Percentiles rank a stretch among this genome's conserved stretches.
phyloP scores from a whole-genome alignment of 257 asterid genomes.

The Ilex asprella region DNA sequence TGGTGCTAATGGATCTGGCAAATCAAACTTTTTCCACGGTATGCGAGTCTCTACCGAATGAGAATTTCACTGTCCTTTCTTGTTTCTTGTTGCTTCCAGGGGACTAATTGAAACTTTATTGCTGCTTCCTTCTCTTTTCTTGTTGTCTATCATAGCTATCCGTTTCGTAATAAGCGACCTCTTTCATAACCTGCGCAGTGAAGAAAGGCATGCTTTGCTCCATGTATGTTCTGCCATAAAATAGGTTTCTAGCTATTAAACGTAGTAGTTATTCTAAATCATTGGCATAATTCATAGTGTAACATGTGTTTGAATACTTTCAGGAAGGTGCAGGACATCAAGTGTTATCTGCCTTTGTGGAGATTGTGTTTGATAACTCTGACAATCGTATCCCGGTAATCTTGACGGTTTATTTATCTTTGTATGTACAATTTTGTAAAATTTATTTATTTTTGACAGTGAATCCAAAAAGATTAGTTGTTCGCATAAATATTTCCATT shows the following conservation, averaged over 20 bases:
- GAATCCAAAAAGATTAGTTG: too few relatives aligned
- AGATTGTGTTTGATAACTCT: constrained; percentile 92
- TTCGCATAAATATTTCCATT: too few relatives aligned
- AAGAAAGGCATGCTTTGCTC: constrained; percentile 86
- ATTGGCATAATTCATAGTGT: not conserved
- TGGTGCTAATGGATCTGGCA: constrained; percentile 99
- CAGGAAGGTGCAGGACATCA: constrained; percentile 99
- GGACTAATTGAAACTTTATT: not conserved
- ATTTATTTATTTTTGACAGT: constrained; percentile 2
- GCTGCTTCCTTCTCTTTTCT: not conserved
- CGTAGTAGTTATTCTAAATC: not conserved
- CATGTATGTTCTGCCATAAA: constrained; percentile 59
- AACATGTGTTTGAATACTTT: constrained; percentile 14
- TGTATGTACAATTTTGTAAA: not conserved
- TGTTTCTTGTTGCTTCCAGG: not conserved
- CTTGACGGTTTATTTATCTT: not conserved
- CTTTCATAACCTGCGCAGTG: constrained; percentile 87
- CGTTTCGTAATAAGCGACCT: constrained; percentile 93
- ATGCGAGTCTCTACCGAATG: constrained; percentile 12
- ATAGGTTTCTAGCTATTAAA: not conserved
- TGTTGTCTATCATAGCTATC: constrained; percentile 52
- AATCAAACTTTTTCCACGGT: constrained; percentile 98
- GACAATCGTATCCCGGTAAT: constrained; percentile 97
- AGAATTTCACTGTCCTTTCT: constrained; percentile 2
- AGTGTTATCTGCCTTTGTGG: constrained; percentile 91